A percentile compares a stretch with the other conserved stretches of the same genome.
phyloP scores from a whole-genome alignment of 2,329 filamentous ascomycete genomes.

The Emergomyces pasteurianus region DNA sequence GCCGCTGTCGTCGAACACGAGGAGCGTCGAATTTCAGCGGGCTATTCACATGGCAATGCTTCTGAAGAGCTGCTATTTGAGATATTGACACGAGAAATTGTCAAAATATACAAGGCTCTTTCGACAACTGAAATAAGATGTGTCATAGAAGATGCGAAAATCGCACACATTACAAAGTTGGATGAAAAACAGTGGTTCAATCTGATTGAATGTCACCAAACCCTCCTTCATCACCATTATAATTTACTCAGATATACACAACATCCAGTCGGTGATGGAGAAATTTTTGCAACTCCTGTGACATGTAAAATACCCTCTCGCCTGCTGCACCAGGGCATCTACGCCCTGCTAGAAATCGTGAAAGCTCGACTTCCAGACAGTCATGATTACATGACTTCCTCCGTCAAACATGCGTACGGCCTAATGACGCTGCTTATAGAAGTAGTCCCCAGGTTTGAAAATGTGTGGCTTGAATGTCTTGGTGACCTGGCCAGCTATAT shows the following conservation, averaged over 20 bases:
- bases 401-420: background rate
- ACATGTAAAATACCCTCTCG: background rate
- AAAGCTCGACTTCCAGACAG: background rate
- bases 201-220: background rate
- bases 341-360: background rate
- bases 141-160: background rate
- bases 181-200: background rate
- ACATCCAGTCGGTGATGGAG: background rate
- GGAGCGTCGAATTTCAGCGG: no score
- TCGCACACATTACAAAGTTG: background rate
- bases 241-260: background rate
- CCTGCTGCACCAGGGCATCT: background rate
- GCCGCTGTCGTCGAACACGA: no score
- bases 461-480: background rate
- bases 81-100: background rate
- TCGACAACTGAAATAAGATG: background rate
- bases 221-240: background rate
- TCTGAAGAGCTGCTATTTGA: background rate
- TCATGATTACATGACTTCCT: background rate
- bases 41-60: background rate
- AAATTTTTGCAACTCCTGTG: background rate
- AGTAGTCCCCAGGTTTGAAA: background rate
- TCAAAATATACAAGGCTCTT: background rate
- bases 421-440: background rate
- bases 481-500: background rate